Conservation (phyloP, 257 asterid species). For the Craterostigma plantagineum region DNA sequence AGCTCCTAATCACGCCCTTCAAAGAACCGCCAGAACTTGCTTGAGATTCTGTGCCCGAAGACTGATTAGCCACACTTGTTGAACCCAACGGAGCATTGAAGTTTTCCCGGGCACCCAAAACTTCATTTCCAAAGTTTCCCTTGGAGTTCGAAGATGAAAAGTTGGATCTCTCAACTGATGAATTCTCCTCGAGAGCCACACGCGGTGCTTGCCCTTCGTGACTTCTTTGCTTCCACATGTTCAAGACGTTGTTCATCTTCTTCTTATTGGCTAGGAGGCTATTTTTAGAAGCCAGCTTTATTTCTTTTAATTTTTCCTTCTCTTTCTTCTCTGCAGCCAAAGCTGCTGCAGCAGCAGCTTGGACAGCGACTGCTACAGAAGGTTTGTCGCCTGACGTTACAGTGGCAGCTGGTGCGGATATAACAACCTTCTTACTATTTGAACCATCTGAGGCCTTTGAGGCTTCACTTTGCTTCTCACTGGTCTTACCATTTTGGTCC, state of each 20-base stretch:
- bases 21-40: slow-evolving; percentile 48
- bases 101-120: slow-evolving; percentile 21
- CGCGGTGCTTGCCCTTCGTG: too few species aligned
- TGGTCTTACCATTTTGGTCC: slow-evolving; percentile 60
- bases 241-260: slow-evolving; percentile 89
- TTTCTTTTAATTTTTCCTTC: slow-evolving; percentile 77
- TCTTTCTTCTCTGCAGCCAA: slow-evolving; percentile 95
- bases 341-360: slow-evolving; percentile 99
- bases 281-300: slow-evolving; percentile 77
- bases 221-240: slow-evolving; percentile 97
- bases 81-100: slow-evolving; percentile 15
- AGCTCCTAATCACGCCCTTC: slow-evolving; percentile 81
- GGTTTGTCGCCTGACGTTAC: slow-evolving; percentile 50
- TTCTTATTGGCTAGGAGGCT: slow-evolving; percentile 88
- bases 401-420: slow-evolving; percentile 97
- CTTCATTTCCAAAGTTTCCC: slow-evolving; percentile 39
- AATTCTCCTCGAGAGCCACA: too few species aligned
- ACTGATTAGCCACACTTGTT: too few species aligned
- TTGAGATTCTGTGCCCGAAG: slow-evolving; percentile 30
- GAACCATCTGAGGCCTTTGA: slow-evolving; percentile 35
- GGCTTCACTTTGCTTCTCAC: slow-evolving; percentile 41
- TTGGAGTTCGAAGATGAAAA: slow-evolving; percentile 22
- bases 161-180: slow-evolving; percentile 30
- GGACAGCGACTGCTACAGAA: slow-evolving; percentile 88
- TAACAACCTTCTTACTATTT: slow-evolving; percentile 45